Percentiles rank a stretch among this genome's conserved stretches.
Evolutionary conservation across 306 rosid species (phyloP).

Genomic region (Cucumis cinereus): DNA sequence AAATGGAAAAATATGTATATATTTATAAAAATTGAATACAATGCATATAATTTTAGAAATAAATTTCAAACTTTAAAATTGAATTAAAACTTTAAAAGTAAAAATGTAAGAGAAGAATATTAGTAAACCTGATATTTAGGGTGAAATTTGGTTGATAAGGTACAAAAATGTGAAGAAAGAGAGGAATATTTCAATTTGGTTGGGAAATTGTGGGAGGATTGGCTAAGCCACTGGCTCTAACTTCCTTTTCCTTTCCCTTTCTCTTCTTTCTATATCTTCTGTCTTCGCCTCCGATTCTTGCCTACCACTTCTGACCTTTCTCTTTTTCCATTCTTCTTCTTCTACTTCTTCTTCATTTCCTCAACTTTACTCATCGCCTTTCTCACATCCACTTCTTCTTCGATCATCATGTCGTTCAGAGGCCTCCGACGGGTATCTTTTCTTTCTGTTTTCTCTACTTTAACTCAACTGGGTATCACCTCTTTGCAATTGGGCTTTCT

Average conservation of each 20-base stretch:
- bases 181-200: background rate
- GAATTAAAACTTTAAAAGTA: no score
- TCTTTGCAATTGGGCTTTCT: background rate
- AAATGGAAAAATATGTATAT: no score
- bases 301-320: constrained; percentile 7
- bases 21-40: no score
- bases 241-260: background rate
- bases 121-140: no score
- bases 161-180: background rate
- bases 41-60: no score
- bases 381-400: background rate
- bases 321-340: background rate
- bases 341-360: background rate
- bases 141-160: no score
- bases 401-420: constrained; percentile 9
- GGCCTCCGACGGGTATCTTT: constrained; percentile 10
- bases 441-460: background rate
- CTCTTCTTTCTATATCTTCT: constrained; percentile 1
- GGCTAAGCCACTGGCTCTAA: background rate
- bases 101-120: no score
- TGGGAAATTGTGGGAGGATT: background rate
- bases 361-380: background rate
- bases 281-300: background rate
- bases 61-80: no score
- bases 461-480: background rate